Evolutionary conservation across 768 basidiomycete genomes (phyloP).

Genomic region (Termitomyces sp.): DNA sequence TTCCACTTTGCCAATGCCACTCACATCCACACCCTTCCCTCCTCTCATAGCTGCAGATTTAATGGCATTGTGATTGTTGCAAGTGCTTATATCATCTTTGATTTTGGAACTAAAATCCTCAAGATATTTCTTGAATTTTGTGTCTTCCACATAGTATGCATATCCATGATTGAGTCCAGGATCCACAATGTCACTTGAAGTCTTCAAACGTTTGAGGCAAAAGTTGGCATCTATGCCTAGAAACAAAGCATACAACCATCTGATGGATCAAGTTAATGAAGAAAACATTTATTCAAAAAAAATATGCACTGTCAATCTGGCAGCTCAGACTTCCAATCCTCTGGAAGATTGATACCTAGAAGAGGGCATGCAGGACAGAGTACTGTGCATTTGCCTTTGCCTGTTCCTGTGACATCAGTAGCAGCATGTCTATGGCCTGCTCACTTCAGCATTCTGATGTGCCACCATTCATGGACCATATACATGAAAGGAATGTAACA

Average conservation of each 20-base stretch:
- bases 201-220: slow-evolving; percentile 15
- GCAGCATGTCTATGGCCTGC: slow-evolving; percentile 15
- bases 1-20: background rate
- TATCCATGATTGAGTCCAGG: slow-evolving; percentile 8
- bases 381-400: slow-evolving; percentile 17
- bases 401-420: slow-evolving; percentile 7
- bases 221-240: slow-evolving; percentile 18
- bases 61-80: too few relatives aligned
- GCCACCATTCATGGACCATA: slow-evolving; percentile 17
- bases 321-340: slow-evolving; percentile 12
- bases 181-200: slow-evolving; percentile 11
- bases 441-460: slow-evolving; percentile 18
- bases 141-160: slow-evolving; percentile 2
- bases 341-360: slow-evolving; percentile 20
- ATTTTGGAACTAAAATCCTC: background rate
- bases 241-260: background rate
- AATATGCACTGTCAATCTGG: slow-evolving; percentile 1
- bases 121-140: slow-evolving; percentile 6
- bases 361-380: slow-evolving; percentile 25
- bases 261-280: background rate
- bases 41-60: background rate
- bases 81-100: too few relatives aligned
- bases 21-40: background rate
- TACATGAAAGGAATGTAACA: slow-evolving; percentile 16
- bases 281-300: background rate